These are phyloP conservation scores for Trametes gibbosa DNA, from an alignment of 768 basidiomycete species.

Conservation along the genomic window DNA sequence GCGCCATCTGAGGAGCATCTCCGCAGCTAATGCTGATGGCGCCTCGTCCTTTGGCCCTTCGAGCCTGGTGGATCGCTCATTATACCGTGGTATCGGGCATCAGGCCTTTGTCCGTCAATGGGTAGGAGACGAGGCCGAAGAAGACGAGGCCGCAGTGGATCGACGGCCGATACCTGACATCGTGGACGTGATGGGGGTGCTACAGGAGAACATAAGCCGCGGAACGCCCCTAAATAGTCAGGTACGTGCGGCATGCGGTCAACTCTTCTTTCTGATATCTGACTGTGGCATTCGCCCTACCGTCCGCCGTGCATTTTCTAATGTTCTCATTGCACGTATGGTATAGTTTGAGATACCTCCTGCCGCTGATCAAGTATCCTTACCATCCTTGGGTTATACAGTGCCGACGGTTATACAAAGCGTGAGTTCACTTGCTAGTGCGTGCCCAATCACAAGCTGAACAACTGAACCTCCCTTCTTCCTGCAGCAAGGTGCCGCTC, in stretches of 20 bases:
- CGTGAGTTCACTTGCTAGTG: neutral
- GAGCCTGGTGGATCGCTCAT: neutral
- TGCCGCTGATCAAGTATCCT: neutral
- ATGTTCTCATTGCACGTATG: neutral
- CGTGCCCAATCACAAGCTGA: neutral
- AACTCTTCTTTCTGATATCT: neutral
- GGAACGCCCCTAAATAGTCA: neutral
- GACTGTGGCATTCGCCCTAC: neutral
- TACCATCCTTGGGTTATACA: no score
- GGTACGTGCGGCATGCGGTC: slow-evolving; percentile 1
- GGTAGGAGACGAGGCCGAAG: neutral
- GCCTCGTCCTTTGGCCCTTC: neutral
- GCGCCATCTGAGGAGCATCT: slow-evolving; percentile 3
- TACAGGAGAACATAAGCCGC: neutral
- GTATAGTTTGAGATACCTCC: neutral
- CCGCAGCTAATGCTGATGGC: neutral
- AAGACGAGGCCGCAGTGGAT: neutral
- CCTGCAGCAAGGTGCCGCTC: neutral
- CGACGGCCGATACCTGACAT: slow-evolving; percentile 7
- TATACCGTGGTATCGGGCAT: neutral
- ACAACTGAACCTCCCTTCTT: neutral
- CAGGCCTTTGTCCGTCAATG: neutral
- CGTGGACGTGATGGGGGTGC: neutral
- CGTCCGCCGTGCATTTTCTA: neutral
- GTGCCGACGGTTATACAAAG: no score